Conservation (phyloP, 2,329 filamentous ascomycete genomes). For the Arthrobotrys musiformis region DNA sequence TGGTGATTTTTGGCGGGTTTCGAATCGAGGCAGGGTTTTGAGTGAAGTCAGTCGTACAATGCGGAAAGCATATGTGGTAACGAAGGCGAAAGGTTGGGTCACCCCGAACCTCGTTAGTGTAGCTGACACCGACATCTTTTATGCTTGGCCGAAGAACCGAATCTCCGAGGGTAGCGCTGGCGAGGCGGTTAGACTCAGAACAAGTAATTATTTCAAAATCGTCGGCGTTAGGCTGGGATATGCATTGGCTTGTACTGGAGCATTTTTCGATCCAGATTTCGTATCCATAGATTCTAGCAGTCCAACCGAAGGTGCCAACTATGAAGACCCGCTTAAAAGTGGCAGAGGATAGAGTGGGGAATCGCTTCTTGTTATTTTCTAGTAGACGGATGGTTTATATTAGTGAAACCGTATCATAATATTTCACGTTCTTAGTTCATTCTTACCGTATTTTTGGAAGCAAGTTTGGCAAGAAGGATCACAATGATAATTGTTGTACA, state of each 20-base stretch:
- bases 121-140: neutral
- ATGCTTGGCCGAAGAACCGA: neutral
- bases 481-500: neutral
- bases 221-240: neutral
- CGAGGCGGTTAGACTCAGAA: too few relatives aligned
- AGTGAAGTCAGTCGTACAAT: neutral
- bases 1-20: neutral
- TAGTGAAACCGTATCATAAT: neutral
- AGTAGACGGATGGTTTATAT: neutral
- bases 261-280: neutral
- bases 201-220: neutral
- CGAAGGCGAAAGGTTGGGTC: neutral
- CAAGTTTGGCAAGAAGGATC: neutral
- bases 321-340: neutral
- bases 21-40: neutral
- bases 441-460: neutral
- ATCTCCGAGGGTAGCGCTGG: neutral
- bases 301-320: neutral
- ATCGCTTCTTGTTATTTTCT: neutral
- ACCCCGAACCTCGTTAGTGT: neutral
- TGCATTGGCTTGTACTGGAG: neutral
- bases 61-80: neutral
- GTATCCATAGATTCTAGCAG: neutral
- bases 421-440: neutral
- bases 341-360: neutral